A percentile compares a stretch with the other conserved stretches of the same genome.
phyloP scores from a whole-genome alignment of 148 eudicot genomes.

The Fagopyrum esculentum region DNA sequence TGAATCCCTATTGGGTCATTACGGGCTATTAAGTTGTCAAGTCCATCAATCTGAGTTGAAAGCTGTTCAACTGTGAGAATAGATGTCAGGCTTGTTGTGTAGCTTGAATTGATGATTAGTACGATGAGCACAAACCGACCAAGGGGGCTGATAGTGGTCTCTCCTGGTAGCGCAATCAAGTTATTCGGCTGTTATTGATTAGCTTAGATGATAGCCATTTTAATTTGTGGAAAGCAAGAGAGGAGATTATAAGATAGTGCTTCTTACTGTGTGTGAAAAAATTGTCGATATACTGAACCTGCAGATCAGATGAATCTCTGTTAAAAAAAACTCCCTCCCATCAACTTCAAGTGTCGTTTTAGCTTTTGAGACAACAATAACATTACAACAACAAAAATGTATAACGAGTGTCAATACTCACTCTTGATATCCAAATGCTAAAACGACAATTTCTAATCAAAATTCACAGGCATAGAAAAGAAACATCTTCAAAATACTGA shows the following conservation, averaged over 20 bases:
- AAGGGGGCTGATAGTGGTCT: conserved; percentile 63
- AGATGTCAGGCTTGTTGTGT: conserved; percentile 90
- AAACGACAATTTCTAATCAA: background rate
- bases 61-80: conserved; percentile 81
- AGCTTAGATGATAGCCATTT: too few species aligned
- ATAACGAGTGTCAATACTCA: background rate
- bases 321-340: background rate
- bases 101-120: conserved; percentile 77
- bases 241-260: background rate
- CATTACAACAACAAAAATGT: too few species aligned
- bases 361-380: too few species aligned
- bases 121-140: conserved; percentile 68
- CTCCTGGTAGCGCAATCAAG: conserved; percentile 37
- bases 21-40: conserved; percentile 61
- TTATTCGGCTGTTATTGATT: too few species aligned
- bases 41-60: conserved; percentile 53
- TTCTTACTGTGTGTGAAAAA: conserved; percentile 89
- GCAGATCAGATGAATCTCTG: conserved; percentile 21
- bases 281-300: conserved; percentile 98
- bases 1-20: conserved; percentile 67
- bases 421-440: background rate
- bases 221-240: too few species aligned
- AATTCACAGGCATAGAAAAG: background rate
- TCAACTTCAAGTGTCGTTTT: too few species aligned
- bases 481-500: background rate